Percentiles rank a stretch among this genome's conserved stretches.
These are phyloP conservation scores for Ophiocordyceps sinensis DNA, from an alignment of 2,329 filamentous ascomycete genomes.

Conservation along the genomic window DNA sequence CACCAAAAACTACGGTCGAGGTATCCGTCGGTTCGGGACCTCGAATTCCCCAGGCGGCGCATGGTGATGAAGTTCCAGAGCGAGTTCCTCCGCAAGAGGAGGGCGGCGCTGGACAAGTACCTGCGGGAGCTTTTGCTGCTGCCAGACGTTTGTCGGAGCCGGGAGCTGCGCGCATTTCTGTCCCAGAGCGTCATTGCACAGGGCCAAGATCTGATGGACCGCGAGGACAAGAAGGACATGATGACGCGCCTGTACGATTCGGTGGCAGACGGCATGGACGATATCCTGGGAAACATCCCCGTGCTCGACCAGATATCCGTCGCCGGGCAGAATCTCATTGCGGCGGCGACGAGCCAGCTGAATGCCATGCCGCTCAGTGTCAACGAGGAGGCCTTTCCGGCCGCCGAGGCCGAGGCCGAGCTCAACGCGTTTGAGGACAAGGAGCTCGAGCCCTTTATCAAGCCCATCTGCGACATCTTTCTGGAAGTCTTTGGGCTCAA, in stretches of 20 bases:
- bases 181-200: constrained; percentile 71
- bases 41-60: constrained; percentile 84
- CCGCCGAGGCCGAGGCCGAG: constrained; percentile 81
- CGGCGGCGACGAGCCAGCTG: constrained; percentile 54
- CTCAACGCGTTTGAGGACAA: constrained; percentile 83
- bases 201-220: constrained; percentile 39
- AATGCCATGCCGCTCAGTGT: constrained; percentile 37
- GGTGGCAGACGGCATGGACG: constrained; percentile 94
- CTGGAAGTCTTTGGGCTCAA: constrained; percentile 92
- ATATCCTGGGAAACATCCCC: constrained; percentile 90
- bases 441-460: constrained; percentile 89
- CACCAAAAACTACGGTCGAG: constrained; percentile 75
- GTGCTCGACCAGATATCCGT: constrained; percentile 88
- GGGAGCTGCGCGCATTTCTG: constrained; percentile 81
- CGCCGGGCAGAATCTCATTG: constrained; percentile 81
- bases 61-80: constrained; percentile 94
- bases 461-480: constrained; percentile 96
- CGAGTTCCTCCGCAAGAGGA: constrained; percentile 85
- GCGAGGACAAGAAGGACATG: constrained; percentile 65
- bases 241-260: constrained; percentile 93
- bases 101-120: constrained; percentile 73
- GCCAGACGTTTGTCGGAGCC: constrained; percentile 86
- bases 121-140: constrained; percentile 67
- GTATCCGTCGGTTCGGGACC: constrained; percentile 74
- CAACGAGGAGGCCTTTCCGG: constrained; percentile 34